These are phyloP conservation scores for Scheffersomyces illinoinensis DNA, from an alignment of 1,139 yeast species.

Conservation along the genomic window DNA sequence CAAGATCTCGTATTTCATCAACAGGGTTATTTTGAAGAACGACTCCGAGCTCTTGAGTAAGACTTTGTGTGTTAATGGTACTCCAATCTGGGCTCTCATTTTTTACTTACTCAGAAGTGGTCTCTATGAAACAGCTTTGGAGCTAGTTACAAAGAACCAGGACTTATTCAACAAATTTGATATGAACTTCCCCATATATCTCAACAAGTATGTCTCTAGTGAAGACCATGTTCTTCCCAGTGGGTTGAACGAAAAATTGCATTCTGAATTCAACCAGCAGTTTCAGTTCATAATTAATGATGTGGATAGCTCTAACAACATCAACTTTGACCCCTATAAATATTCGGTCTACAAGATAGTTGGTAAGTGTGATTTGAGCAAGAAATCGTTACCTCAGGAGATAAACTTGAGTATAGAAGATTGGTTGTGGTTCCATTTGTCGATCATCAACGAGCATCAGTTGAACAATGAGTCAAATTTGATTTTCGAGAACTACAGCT, in stretches of 20 bases:
- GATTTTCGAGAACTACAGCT: slow-evolving; percentile 69
- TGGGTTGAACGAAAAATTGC: slow-evolving; percentile 69
- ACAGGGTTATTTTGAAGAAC: slow-evolving; percentile 46
- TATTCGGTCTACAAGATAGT: slow-evolving; percentile 87
- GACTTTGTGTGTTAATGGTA: slow-evolving; percentile 63
- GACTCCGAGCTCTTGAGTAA: slow-evolving; percentile 32
- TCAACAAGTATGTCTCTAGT: slow-evolving; percentile 71
- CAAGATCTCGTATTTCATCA: slow-evolving; percentile 68
- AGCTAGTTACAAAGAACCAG: slow-evolving; percentile 32
- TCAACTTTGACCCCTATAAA: slow-evolving; percentile 78
- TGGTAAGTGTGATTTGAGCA: slow-evolving; percentile 84
- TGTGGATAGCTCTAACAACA: slow-evolving; percentile 19
- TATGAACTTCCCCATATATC: slow-evolving; percentile 76
- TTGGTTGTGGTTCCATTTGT: slow-evolving; percentile 94
- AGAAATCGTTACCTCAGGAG: slow-evolving; percentile 69
- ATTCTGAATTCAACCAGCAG: slow-evolving; percentile 81
- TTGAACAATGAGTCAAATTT: slow-evolving; percentile 41
- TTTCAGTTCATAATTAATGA: slow-evolving; percentile 63
- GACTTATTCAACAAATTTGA: slow-evolving; percentile 79
- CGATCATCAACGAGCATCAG: slow-evolving; percentile 63
- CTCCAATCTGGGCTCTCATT: slow-evolving; percentile 90
- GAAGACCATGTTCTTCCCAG: slow-evolving; percentile 49
- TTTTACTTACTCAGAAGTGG: slow-evolving; percentile 88
- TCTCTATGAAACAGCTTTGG: slow-evolving; percentile 70
- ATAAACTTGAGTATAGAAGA: slow-evolving; percentile 87